These are phyloP conservation scores for Entophlyctis luteolus DNA, from an alignment of 192 early-diverging fungal species.

Conservation along the genomic window DNA sequence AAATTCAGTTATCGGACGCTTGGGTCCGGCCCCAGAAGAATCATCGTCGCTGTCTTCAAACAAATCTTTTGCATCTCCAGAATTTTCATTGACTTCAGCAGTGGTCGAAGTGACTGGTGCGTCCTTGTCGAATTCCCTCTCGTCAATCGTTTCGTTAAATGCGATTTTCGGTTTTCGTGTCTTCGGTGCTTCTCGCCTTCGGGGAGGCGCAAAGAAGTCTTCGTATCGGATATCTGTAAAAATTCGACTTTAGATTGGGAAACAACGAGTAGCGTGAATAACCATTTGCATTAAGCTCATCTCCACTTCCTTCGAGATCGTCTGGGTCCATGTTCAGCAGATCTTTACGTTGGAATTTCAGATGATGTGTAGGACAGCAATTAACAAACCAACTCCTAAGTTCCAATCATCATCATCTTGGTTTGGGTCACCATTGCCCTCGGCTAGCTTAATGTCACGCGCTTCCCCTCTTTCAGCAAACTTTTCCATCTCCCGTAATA, in stretches of 20 bases:
- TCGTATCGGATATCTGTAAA: constrained; percentile 69
- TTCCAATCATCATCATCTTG: constrained; percentile 44
- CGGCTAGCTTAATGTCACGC: constrained; percentile 57
- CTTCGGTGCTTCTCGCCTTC: constrained; percentile 33
- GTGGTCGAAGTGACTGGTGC: constrained; percentile 13
- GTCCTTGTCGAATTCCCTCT: constrained; percentile 17
- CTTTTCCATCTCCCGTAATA: constrained; percentile 76
- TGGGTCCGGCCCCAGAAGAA: constrained; percentile 32
- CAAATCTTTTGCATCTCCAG: constrained; percentile 43
- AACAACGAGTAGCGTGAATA: neutral
- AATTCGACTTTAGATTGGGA: neutral
- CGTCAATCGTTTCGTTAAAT: constrained; percentile 25
- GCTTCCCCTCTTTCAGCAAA: constrained; percentile 80
- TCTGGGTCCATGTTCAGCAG: constrained; percentile 33
- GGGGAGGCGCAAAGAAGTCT: constrained; percentile 79
- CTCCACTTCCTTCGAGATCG: constrained; percentile 62
- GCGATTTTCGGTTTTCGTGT: constrained; percentile 32
- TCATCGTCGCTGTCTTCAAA: constrained; percentile 58
- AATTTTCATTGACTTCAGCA: constrained; percentile 39
- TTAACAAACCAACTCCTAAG: constrained; percentile 23
- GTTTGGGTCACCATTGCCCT: constrained; percentile 56
- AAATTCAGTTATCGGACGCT: constrained; percentile 60
- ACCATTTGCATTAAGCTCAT: constrained; percentile 50
- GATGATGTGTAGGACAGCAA: too few relatives aligned
- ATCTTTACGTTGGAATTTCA: too few relatives aligned